phyloP scores from a whole-genome alignment of 225 moss, liverwort and hornwort species.

The Sphagnum contortum region DNA sequence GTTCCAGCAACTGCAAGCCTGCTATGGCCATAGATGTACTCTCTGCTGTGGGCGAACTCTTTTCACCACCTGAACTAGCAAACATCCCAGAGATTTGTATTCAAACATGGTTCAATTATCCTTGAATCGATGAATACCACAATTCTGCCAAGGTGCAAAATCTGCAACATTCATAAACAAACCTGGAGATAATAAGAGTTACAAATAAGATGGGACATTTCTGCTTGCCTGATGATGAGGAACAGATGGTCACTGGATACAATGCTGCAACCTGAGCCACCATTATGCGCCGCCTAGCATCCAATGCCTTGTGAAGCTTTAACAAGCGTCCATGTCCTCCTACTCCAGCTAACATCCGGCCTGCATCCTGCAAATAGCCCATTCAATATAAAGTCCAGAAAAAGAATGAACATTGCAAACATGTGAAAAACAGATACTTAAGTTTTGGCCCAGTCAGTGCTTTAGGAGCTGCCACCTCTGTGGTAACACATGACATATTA shows the following conservation, averaged over 20 bases:
- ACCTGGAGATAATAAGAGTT: conserved; percentile 18
- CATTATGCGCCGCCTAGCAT: conserved; percentile 77
- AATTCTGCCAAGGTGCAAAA: too few relatives aligned
- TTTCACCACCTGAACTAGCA: conserved; percentile 32
- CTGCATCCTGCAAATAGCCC: conserved; percentile 52
- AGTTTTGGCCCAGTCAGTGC: too few relatives aligned
- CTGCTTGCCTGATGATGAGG: conserved; percentile 23
- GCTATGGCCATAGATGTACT: conserved; percentile 66
- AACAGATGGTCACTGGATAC: conserved; percentile 59
- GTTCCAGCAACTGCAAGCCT: conserved; percentile 69
- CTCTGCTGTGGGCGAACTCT: conserved; percentile 25
- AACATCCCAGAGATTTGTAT: background rate
- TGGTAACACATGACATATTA: too few relatives aligned
- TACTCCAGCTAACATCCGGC: conserved; percentile 66
- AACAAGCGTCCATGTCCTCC: conserved; percentile 72
- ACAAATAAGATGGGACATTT: too few relatives aligned
- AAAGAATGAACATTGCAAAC: too few relatives aligned
- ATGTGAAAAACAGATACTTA: too few relatives aligned
- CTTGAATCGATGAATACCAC: too few relatives aligned
- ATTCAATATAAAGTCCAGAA: too few relatives aligned
- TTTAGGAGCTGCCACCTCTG: too few relatives aligned
- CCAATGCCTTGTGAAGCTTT: conserved; percentile 50
- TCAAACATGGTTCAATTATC: too few relatives aligned
- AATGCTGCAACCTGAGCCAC: conserved; percentile 74
- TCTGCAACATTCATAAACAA: background rate